These are phyloP conservation scores for Penicillium crustosum DNA, from an alignment of 2,329 filamentous ascomycete species.

Conservation along the genomic window DNA sequence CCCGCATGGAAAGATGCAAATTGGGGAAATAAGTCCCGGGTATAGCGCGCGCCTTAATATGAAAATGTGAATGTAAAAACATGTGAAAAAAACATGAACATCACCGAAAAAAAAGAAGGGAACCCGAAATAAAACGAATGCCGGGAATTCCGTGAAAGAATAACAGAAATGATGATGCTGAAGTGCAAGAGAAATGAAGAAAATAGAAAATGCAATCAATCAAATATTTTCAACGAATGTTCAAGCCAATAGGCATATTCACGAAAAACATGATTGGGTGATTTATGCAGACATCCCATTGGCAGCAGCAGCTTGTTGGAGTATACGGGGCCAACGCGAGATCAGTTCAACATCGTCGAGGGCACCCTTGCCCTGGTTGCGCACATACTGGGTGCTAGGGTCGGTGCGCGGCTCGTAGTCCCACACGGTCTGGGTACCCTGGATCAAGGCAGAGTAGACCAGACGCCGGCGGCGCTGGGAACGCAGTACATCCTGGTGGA, in stretches of 20 bases:
- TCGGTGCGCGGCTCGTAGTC: constrained; percentile 70
- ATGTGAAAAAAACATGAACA: constrained; percentile 1
- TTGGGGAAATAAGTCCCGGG: constrained; percentile 19
- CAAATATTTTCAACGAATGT: not conserved
- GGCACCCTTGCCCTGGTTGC: constrained; percentile 49
- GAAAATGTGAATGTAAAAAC: constrained; percentile 14
- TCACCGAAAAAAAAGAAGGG: constrained; percentile 6
- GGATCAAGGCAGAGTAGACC: constrained; percentile 75
- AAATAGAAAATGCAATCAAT: not conserved
- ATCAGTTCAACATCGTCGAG: constrained; percentile 45
- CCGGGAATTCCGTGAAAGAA: constrained; percentile 5
- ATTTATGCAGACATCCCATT: constrained; percentile 16
- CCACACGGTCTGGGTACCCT: constrained; percentile 77
- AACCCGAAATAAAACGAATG: not conserved
- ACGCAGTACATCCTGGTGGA: constrained; percentile 70
- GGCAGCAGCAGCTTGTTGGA: constrained; percentile 34
- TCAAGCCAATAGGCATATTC: not conserved
- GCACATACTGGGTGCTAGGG: constrained; percentile 68
- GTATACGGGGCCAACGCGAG: constrained; percentile 43
- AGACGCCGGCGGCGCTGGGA: constrained; percentile 78
- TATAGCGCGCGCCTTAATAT: constrained; percentile 38
- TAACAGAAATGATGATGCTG: constrained; percentile 7
- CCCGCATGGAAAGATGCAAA: constrained; percentile 8
- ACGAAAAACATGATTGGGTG: not conserved
- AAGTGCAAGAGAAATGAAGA: constrained; percentile 3